phyloP scores from a whole-genome alignment of 1,284 basidiomycete species.

The Pseudozyma sp. region DNA sequence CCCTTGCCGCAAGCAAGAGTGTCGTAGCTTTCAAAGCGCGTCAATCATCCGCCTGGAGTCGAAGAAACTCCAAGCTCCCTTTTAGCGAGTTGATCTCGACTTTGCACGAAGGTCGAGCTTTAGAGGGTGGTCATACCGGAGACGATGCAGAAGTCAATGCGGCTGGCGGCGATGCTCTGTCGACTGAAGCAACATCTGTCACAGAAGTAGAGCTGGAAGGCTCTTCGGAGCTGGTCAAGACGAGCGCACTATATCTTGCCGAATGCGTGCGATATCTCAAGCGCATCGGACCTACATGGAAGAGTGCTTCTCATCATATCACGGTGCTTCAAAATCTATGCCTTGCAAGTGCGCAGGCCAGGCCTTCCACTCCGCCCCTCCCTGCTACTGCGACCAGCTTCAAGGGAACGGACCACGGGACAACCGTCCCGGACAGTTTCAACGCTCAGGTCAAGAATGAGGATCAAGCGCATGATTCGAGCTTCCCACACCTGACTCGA shows the following conservation, averaged over 20 bases:
- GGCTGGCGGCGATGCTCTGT: constrained; percentile 6
- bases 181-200: constrained; percentile 14
- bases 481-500: no score
- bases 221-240: constrained; percentile 40
- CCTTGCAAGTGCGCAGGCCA: constrained; percentile 42
- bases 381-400: background rate
- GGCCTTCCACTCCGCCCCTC: constrained; percentile 17
- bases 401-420: no score
- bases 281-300: constrained; percentile 49
- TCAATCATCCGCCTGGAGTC: constrained; percentile 29
- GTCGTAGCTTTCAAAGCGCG: constrained; percentile 48
- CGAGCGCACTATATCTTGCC: constrained; percentile 37
- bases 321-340: constrained; percentile 37
- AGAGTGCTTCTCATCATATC: constrained; percentile 49
- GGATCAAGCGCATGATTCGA: no score
- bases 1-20: constrained; percentile 40
- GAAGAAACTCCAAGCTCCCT: constrained; percentile 10
- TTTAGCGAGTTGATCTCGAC: constrained; percentile 2
- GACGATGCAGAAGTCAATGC: constrained; percentile 21
- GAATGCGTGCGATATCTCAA: constrained; percentile 48
- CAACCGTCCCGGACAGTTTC: no score
- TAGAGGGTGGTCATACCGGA: background rate
- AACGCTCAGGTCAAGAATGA: no score
- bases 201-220: constrained; percentile 35
- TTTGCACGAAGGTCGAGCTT: background rate